Evolutionary conservation across 2,329 filamentous ascomycete species (phyloP).

Genomic region (Berkeleyomyces rouxiae): DNA sequence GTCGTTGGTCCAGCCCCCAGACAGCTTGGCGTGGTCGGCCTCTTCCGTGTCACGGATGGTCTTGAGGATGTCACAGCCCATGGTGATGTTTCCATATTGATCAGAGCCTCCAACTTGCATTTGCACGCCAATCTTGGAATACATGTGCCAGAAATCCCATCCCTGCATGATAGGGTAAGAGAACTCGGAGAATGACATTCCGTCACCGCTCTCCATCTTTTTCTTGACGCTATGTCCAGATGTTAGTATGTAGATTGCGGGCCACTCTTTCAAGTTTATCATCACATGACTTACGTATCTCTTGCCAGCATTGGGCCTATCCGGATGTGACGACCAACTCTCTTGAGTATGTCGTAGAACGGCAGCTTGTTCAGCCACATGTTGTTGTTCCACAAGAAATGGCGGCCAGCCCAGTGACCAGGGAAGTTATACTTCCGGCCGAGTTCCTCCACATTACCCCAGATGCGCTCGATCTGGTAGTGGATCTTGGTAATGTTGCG

Average conservation of each 20-base stretch:
- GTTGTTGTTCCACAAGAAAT: constrained; percentile 63
- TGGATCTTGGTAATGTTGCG: constrained; percentile 53
- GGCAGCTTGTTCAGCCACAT: constrained; percentile 61
- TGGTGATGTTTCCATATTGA: constrained; percentile 90
- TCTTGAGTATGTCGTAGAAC: constrained; percentile 57
- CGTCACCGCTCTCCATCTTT: constrained; percentile 69
- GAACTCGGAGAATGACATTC: constrained; percentile 90
- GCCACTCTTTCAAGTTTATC: not conserved
- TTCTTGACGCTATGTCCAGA: constrained; percentile 45
- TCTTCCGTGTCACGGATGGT: constrained; percentile 45
- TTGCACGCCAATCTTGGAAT: constrained; percentile 46
- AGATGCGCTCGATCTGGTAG: constrained; percentile 54
- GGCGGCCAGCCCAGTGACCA: constrained; percentile 46
- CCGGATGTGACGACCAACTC: constrained; percentile 56
- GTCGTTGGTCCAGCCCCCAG: constrained; percentile 29
- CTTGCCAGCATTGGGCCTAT: constrained; percentile 76
- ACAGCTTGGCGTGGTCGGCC: constrained; percentile 25
- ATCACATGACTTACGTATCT: constrained; percentile 53
- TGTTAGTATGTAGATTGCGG: constrained; percentile 15
- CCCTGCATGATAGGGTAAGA: constrained; percentile 83
- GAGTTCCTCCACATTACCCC: constrained; percentile 53
- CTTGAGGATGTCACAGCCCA: constrained; percentile 75
- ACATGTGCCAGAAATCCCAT: constrained; percentile 93
- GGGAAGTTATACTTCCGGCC: constrained; percentile 48
- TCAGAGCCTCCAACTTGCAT: constrained; percentile 91